Evolutionary conservation across 768 basidiomycete species (phyloP).

Genomic region (Flagelloscypha sp.): DNA sequence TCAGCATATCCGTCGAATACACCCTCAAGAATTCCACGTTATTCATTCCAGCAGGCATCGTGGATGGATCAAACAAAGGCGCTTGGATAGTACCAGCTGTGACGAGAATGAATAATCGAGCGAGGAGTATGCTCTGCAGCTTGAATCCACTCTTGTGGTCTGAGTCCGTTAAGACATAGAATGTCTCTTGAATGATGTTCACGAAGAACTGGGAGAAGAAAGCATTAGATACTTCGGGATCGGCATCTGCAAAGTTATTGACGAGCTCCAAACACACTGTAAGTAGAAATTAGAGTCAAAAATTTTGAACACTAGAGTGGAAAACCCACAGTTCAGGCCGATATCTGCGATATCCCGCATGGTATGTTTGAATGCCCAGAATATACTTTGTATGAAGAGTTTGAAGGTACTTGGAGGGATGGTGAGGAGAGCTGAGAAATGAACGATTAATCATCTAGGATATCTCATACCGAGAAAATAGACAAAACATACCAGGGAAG

Average conservation of each 20-base stretch:
- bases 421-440: slow-evolving; percentile 66
- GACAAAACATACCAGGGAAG: slow-evolving; percentile 73
- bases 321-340: slow-evolving; percentile 59
- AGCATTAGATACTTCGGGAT: slow-evolving; percentile 70
- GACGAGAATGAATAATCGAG: slow-evolving; percentile 88
- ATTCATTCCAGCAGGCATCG: slow-evolving; percentile 55
- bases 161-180: slow-evolving; percentile 95
- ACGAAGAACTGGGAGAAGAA: slow-evolving; percentile 98
- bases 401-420: slow-evolving; percentile 93
- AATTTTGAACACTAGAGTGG: slow-evolving; percentile 1
- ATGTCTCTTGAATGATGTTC: slow-evolving; percentile 88
- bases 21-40: slow-evolving; percentile 78
- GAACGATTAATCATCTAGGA: slow-evolving; percentile 6
- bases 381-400: slow-evolving; percentile 94
- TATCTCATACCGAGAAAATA: slow-evolving; percentile 3
- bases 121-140: slow-evolving; percentile 85
- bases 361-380: slow-evolving; percentile 99
- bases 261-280: slow-evolving; percentile 88
- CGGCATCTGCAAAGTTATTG: slow-evolving; percentile 81
- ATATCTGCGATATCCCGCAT: slow-evolving; percentile 98
- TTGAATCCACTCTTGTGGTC: slow-evolving; percentile 99
- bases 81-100: slow-evolving; percentile 72
- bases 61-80: slow-evolving; percentile 75
- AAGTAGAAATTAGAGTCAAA: slow-evolving; percentile 7
- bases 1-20: slow-evolving; percentile 80